Percentiles rank a stretch among this genome's conserved stretches.
Evolutionary conservation across 768 basidiomycete genomes (phyloP).

Genomic region (Termitomyces sp.): DNA sequence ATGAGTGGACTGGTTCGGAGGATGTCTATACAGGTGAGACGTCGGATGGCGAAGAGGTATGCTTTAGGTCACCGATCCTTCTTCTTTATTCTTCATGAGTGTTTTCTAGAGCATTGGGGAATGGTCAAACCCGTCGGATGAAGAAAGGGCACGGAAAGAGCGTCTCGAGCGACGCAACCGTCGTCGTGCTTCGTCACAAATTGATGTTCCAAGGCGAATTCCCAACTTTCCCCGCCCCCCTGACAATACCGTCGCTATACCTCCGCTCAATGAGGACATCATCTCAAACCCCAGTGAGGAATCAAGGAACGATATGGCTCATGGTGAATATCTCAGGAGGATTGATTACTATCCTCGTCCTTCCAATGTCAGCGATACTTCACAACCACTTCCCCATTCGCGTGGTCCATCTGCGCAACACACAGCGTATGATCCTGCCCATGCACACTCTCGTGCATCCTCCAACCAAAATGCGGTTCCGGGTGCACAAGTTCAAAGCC

Average conservation of each 20-base stretch:
- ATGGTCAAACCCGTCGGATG: constrained; percentile 89
- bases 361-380: constrained; percentile 36
- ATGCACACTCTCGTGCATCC: constrained; percentile 58
- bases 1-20: constrained; percentile 84
- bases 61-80: constrained; percentile 15
- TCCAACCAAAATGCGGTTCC: constrained; percentile 25
- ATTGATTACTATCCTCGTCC: constrained; percentile 43
- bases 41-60: constrained; percentile 65
- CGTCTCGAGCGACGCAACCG: constrained; percentile 61
- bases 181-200: constrained; percentile 40
- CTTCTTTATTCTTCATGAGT: constrained; percentile 9
- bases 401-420: constrained; percentile 58
- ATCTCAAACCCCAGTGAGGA: constrained; percentile 89
- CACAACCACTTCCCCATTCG: constrained; percentile 61
- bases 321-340: constrained; percentile 37
- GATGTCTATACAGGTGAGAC: constrained; percentile 50
- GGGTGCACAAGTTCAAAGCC: constrained; percentile 17
- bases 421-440: constrained; percentile 55
- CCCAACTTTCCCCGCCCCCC: constrained; percentile 83
- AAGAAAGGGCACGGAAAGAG: constrained; percentile 71
- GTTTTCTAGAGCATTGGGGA: constrained; percentile 70
- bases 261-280: constrained; percentile 49
- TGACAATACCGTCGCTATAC: constrained; percentile 36
- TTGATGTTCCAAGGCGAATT: constrained; percentile 64
- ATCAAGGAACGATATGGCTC: constrained; percentile 23